Evolutionary conservation across 192 early-diverging fungal genomes (phyloP), one percentile per base, ranked within the genome.

Genomic region (Gonapodya sp.): DNA sequence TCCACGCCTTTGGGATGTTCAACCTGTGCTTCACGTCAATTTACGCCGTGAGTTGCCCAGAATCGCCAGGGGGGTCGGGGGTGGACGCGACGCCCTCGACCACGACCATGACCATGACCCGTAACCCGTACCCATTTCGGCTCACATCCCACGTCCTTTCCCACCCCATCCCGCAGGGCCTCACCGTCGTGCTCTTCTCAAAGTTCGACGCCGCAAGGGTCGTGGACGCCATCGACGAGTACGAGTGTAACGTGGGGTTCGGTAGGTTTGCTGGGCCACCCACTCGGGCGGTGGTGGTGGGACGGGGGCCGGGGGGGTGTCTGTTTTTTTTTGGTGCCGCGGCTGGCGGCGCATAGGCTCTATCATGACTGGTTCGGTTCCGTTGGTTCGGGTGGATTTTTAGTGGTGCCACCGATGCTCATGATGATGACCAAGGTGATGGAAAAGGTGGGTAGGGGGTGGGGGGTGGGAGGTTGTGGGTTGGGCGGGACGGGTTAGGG

Each of bases 1-100:
- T 77, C 75, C 75, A 77, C 75, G 75, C 75, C 8, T 77, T 77
- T 33, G 75, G 75, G 18, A 77, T 77, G 75, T 77, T 77, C 75
- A 77, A 77, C 31, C 34, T 77, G 75, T 32, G 18, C 75, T 77
- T 77, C 34, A 34, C 34, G 75, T 77, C 75, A 33, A 16, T 77
- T 16, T 77, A 77, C 31, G 16, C 34, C 30, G 75, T 77, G 75
- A 34, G 75, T 77, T 14, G 8, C 14, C 8, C 8, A 31, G 18
- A 64, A 34, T 8, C 31, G 75, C 34, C 14, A 16, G 75, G 75
- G n/a, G n/a, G n/a, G n/a, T n/a, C n/a, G n/a, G n/a, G n/a, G n/a
- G n/a, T n/a, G n/a, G n/a, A n/a, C n/a, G n/a, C n/a, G n/a, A n/a
- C n/a, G n/a, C n/a, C n/a, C n/a, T n/a, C n/a, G n/a, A n/a, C n/a